A percentile compares a stretch with the other conserved stretches of the same genome.
Conservation (phyloP, 2,329 filamentous ascomycete genomes). For the Furcasterigmium furcatum region DNA sequence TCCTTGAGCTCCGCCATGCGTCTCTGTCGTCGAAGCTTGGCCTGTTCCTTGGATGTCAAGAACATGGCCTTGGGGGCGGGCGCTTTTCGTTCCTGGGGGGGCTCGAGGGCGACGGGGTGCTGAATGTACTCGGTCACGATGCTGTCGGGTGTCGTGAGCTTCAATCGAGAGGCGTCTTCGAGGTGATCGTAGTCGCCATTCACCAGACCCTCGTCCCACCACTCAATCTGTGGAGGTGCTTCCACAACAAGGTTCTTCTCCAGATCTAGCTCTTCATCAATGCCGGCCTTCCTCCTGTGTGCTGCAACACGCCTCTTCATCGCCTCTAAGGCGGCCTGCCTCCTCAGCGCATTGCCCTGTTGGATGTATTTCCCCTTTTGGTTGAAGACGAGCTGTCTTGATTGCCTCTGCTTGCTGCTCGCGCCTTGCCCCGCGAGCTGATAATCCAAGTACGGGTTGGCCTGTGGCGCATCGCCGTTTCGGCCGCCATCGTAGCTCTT, state of each 20-base stretch:
- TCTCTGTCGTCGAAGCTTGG: conserved; percentile 84
- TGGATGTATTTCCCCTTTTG: conserved; percentile 96
- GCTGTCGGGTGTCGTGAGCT: conserved; percentile 73
- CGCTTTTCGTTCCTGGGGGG: conserved; percentile 82
- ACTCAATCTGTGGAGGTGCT: conserved; percentile 83
- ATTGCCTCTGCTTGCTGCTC: conserved; percentile 59
- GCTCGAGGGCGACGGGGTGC: conserved; percentile 86
- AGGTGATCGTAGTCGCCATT: conserved; percentile 73
- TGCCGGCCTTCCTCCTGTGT: conserved; percentile 82
- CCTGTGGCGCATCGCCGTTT: conserved; percentile 20
- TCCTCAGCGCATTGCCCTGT: conserved; percentile 83
- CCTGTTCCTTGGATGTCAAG: conserved; percentile 85
- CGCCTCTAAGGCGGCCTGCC: conserved; percentile 83
- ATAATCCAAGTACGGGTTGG: conserved; percentile 81
- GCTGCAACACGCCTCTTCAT: conserved; percentile 94
- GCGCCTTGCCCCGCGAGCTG: conserved; percentile 58
- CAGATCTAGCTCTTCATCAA: conserved; percentile 84
- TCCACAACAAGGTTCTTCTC: conserved; percentile 89
- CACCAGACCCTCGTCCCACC: conserved; percentile 93
- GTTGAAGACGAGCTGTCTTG: conserved; percentile 83
- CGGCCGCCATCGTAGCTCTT: conserved; percentile 3
- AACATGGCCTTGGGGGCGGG: conserved; percentile 86
- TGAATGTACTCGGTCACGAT: conserved; percentile 91
- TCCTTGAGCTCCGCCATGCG: conserved; percentile 94
- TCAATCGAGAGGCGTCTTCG: conserved; percentile 61